phyloP scores from a whole-genome alignment of 805 yeast genomes.

The Hagleromyces aurorensis region DNA sequence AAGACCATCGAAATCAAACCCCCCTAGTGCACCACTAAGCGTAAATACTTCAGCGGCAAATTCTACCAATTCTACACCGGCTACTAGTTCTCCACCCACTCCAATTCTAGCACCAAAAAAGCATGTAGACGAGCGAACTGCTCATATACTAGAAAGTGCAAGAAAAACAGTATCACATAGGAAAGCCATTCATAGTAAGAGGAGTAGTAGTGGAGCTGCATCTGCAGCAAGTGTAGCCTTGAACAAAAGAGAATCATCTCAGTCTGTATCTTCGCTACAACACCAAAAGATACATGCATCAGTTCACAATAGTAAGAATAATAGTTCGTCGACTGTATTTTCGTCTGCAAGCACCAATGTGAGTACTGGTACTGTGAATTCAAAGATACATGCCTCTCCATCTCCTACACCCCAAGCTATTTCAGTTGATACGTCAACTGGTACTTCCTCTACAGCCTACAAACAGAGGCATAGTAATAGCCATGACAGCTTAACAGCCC shows the following conservation, averaged over 20 bases:
- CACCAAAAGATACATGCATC: too few species aligned
- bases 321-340: too few species aligned
- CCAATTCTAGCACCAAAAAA: conserved; percentile 8
- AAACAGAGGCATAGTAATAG: too few species aligned
- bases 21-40: background rate
- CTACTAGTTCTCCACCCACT: conserved; percentile 3
- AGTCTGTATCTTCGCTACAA: too few species aligned
- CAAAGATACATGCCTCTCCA: too few species aligned
- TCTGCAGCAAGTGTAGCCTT: conserved; percentile 20
- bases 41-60: background rate
- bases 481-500: conserved; percentile 21
- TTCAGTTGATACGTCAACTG: too few species aligned
- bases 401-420: too few species aligned
- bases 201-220: conserved; percentile 17
- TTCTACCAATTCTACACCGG: conserved; percentile 4
- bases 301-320: too few species aligned
- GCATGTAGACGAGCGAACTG: conserved; percentile 25
- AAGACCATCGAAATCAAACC: conserved; percentile 9
- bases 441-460: too few species aligned
- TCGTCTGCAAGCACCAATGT: too few species aligned
- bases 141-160: conserved; percentile 27
- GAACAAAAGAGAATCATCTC: conserved; percentile 10
- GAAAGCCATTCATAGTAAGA: conserved; percentile 10
- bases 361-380: too few species aligned
- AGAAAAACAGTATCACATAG: conserved; percentile 18